Base-by-base conservation (phyloP, 2,329 filamentous ascomycete genomes). In the Onygenales sp. region DNA sequence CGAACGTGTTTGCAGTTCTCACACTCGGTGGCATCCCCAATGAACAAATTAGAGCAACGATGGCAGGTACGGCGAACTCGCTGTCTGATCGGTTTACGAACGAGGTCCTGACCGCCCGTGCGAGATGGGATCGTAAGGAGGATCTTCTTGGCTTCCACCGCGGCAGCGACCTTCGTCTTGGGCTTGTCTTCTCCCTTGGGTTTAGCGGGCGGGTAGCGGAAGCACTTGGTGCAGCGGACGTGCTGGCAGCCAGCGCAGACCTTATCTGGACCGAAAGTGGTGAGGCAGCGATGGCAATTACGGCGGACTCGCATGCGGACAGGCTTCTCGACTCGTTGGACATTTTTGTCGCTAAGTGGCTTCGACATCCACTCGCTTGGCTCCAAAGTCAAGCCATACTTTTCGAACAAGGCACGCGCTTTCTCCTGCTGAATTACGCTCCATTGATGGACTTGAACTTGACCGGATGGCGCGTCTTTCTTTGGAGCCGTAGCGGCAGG, bases 221-320 rank as follows among this genome's bases (percentile, higher is more conserved):
- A 81, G 68, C 91, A 96, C 64, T 86, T 83, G 64, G 82, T 86
- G 79, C 91, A 96, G 60, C 88, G 82, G 46, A 76, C 75, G 71
- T 96, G 91, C 61, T 86, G 79, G 73, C 91, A 96, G 60, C 81
- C 81, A 59, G 78, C 70, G 70, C 91, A 95, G 55, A 85, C 77
- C 71, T 85, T 89, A 62, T 85, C 81, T 17, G 79, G 70, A 53
- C 86, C 84, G 67, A 92, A 95, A 27, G 80, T 80, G 11, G 85
- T 81, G 55, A 84, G 80, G 74, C 91, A 96, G 60, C 81, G 78
- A 71, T 95, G 91, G 70, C 91, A 96, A 58, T 80, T 84, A 45
- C 73, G 74, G 50, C 67, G 73, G 35, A 77, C 71, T 43, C 73
- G 65, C 71, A 76, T 74, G 54, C 73, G 71, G 51, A 75, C 72